Base-by-base conservation (phyloP, 768 basidiomycete species). In the Xerocomellus amylosporus region DNA sequence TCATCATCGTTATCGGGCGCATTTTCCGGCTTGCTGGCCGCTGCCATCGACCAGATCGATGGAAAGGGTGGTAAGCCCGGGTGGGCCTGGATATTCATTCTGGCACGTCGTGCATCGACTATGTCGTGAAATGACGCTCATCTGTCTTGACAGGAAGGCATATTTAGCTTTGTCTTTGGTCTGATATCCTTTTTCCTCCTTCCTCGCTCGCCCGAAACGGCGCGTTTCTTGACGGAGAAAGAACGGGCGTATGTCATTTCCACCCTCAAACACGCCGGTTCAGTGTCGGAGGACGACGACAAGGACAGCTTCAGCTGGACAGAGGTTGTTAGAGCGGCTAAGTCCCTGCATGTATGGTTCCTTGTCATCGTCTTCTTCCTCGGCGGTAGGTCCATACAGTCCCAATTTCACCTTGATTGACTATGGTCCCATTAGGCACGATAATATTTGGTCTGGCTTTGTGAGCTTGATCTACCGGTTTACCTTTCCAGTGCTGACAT, bases 301-400 rank as follows among this genome's bases (percentile, higher is more conserved):
- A 56, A 57, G 12, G 80, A 85, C 54, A 34, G 13, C 1, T 85
- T 86, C 65, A 79, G 75, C 55, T 86, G 83, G 84, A 61, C 49
- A 8, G 83, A 88, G 63, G 79, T 85, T n/a, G 54, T 64, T 8
- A 72, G 66, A 60, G 76, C 79, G 0, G 78, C 77, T 58, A 75
- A 65, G 22, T 75, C 79, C 2, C 79, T 80, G 0, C 86, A 87
- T 4, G 76, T 84, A 12, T 75, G 78, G 71, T 55, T 86, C 48
- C 61, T 84, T 19, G 74, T 73, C 1, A 44, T 83, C 7, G 65
- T 74, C 1, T 75, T 83, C 54, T 85, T 87, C 70, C 73, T 81
- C 58, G 75, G 72, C 54, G 85, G 81, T 67, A 74, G 6, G 6
- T 28, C 8, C 28, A 28, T 28, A 7, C 5, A 28, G 7, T 28